Conservation (phyloP, 2,329 filamentous ascomycete species). For the Pleomassaria siparia region DNA sequence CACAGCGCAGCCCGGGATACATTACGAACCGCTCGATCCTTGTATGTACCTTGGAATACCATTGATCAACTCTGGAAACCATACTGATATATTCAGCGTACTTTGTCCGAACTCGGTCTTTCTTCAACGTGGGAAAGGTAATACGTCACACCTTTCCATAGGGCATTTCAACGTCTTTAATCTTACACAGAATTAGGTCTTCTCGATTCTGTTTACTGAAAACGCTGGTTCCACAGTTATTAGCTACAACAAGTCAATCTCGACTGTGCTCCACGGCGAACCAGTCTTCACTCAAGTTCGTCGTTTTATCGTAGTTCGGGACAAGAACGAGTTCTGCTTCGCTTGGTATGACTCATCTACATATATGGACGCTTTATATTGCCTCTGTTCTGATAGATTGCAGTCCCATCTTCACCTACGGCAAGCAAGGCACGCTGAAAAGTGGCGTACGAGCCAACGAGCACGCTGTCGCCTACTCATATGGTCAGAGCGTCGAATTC, state of each 20-base stretch:
- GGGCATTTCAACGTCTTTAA: no score
- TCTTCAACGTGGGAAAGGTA: constrained; percentile 10
- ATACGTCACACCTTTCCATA: background rate
- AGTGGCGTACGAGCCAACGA: constrained; percentile 31
- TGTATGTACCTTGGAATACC: background rate
- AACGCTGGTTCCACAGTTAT: background rate
- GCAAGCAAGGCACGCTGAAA: constrained; percentile 36
- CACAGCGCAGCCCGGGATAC: background rate
- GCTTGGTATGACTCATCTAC: constrained; percentile 20
- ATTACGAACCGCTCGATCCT: background rate
- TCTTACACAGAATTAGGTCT: constrained; percentile 3
- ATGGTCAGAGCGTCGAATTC: constrained; percentile 4
- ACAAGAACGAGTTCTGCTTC: constrained; percentile 10
- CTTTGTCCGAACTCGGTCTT: background rate
- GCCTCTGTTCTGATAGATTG: background rate
- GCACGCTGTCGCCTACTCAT: constrained; percentile 40
- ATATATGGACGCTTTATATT: background rate
- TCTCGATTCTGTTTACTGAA: constrained; percentile 4
- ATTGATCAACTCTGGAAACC: background rate
- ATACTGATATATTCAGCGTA: constrained; percentile 3
- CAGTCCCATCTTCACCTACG: constrained; percentile 45
- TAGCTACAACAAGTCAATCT: constrained; percentile 1
- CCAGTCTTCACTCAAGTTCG: constrained; percentile 13
- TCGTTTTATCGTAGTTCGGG: constrained; percentile 15
- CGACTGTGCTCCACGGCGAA: constrained; percentile 6